Base-by-base conservation (phyloP, 2,329 filamentous ascomycete species). In the Domatiomyces catenatus region DNA sequence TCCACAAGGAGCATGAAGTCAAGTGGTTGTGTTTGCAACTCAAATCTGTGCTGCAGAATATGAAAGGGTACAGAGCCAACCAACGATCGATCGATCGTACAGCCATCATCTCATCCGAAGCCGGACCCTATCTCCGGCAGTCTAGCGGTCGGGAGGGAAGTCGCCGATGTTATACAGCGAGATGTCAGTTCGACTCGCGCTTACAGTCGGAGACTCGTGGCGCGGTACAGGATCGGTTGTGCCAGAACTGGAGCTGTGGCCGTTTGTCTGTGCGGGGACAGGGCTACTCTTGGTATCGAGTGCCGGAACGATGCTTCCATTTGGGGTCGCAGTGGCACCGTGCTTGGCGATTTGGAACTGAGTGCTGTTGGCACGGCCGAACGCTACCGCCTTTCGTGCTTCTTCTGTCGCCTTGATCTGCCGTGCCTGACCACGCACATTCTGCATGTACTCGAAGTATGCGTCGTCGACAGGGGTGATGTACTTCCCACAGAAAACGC, bases 401-500 rank as follows among this genome's bases (percentile, higher is more conserved):
- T 71, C 75, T 59, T 83, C 77, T 56, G 83, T 67, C 17, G 80
- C 74, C 66, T 84, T 84, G 56, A 77, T 64, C 66, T 84, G 84
- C 55, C 75, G 73, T 55, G 77, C 82, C 65, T 86, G 81, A 46
- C 83, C 84, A 49, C 86, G 75, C 17, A 88, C 68, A 52, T 75
- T 71, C 66, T 86, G 82, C 4, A 93, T 73, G 60, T 87, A 85
- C 57, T 86, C 79, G 59, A 95, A 92, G 69, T 95, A 95, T 39
- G 77, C 81, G 5, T 81, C 75, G 1, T 83, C 77, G 1, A 95
- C 84, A 0, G 80, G 79, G 0, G 90, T 95, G 54, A 86, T 75
- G 66, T 95, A 95, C 56, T 81, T 79, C 45, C 90, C 90, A 62
- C 81, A 87, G 70, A 96, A 95, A 7, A 95, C 89, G 49, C 90